Evolutionary conservation across 306 rosid genomes (phyloP), one percentile per base, ranked within the genome.

Genomic region (Echinosophora koreensis): DNA sequence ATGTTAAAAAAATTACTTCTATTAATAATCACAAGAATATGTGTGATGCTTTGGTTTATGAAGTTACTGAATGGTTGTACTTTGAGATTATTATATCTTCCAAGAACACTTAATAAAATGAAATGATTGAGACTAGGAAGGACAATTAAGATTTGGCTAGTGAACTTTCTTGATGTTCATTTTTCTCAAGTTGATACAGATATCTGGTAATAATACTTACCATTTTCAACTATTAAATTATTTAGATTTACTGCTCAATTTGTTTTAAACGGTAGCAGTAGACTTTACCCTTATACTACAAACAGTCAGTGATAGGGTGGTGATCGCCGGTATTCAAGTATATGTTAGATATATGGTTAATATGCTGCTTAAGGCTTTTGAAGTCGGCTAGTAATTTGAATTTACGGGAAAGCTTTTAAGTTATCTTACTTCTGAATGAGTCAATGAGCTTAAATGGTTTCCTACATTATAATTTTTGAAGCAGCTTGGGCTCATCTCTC

Each of bases 1-100:
- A 90, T 51, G 97, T 90, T 17, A 14, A 57, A 57, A 56, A 44
- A 66, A 22, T 56, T 52, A 35, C 79, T 61, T 66, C 62, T 78
- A 69, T 61, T 39, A 59, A 54, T 76, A 37, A 54, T 74, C 38
- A 10, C 41, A 11, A 44, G 41, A 51, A 10, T 30, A 30, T 39
- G 34, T 54, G 62, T 58, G 11, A 54, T 56, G 60, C 27, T 67
- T 68, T 50, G 65, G 39, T 51, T 77, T 58, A 55, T 35, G 47
- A 56, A 38, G 38, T 27, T 54, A 61, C 77, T 78, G 51, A 64
- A 41, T 46, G 44, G 61, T 39, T 13, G 32, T 69, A 52, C 76
- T 74, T 38, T 63, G 66, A 82, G 72, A 59, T 68, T 80, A 16
- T 51, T 16, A 16, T 65, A 66, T 81, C 58, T 39, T 56, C 13